These are phyloP conservation scores for Ocimum tenuiflorum DNA, from an alignment of 257 asterid species.

Conservation along the genomic window DNA sequence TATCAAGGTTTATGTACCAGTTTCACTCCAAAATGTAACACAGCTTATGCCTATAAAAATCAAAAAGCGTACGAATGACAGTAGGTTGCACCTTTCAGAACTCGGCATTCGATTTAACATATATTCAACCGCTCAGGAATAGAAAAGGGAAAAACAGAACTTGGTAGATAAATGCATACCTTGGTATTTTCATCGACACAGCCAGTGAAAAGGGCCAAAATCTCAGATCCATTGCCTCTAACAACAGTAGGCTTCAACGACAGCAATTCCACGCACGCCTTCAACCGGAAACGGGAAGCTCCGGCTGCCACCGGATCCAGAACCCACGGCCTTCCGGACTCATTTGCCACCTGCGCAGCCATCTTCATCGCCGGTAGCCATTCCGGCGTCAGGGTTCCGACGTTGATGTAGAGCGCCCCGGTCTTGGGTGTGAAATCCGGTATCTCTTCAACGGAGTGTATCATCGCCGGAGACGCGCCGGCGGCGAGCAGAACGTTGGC, in stretches of 20 bases:
- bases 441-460: slow-evolving; percentile 61
- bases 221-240: slow-evolving; percentile 91
- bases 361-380: slow-evolving; percentile 82
- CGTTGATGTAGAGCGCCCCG: slow-evolving; percentile 66
- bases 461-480: slow-evolving; percentile 97
- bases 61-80: too few relatives aligned
- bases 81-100: too few relatives aligned
- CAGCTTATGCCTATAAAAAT: too few relatives aligned
- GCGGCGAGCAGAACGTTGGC: slow-evolving; percentile 78
- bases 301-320: slow-evolving; percentile 96
- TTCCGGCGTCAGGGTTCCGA: slow-evolving; percentile 68
- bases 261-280: slow-evolving; percentile 66
- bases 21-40: too few relatives aligned
- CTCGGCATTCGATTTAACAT: too few relatives aligned
- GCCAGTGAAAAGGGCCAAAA: slow-evolving; percentile 63
- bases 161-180: slow-evolving; percentile 27
- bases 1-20: neutral
- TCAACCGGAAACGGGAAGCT: slow-evolving; percentile 60
- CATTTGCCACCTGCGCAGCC: slow-evolving; percentile 58
- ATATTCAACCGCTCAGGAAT: too few relatives aligned
- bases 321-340: slow-evolving; percentile 69
- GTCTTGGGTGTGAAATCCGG: slow-evolving; percentile 76
- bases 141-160: too few relatives aligned
- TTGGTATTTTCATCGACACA: slow-evolving; percentile 43
- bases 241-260: slow-evolving; percentile 63